Conservation (phyloP, 768 basidiomycete species). For the Wakefieldia striispora region DNA sequence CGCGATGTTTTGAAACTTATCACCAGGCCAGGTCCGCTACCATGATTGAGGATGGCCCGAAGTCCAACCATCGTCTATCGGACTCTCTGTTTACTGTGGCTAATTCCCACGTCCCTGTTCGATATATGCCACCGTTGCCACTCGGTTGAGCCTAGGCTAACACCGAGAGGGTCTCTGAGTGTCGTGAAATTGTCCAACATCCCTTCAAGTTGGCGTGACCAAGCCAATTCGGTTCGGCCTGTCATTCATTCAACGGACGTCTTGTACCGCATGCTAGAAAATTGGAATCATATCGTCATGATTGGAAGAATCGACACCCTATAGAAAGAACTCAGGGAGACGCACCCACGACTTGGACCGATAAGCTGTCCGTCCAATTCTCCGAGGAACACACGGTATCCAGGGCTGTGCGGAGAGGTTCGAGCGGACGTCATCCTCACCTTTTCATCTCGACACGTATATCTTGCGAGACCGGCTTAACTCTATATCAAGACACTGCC, state of each 20-base stretch:
- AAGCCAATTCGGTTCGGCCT: background rate
- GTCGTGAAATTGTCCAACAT: no score
- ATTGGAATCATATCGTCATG: background rate
- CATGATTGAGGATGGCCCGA: background rate
- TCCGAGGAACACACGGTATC: conserved; percentile 16
- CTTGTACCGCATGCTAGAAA: background rate
- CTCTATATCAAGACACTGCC: background rate
- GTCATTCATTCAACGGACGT: background rate
- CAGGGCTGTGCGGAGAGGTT: conserved; percentile 4
- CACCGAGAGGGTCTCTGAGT: no score
- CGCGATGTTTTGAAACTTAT: no score
- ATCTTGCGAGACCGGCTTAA: conserved; percentile 6
- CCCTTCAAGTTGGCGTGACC: background rate
- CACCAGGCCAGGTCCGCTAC: background rate
- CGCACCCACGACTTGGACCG: conserved; percentile 2
- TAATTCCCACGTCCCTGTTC: no score
- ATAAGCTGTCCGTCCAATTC: conserved; percentile 9
- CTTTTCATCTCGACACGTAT: conserved; percentile 2
- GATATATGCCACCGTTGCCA: no score
- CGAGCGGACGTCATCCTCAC: conserved; percentile 1
- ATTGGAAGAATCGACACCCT: background rate
- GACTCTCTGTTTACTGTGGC: no score
- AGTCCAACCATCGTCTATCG: background rate
- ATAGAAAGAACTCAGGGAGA: conserved; percentile 5
- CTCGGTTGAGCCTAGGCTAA: no score